Evolutionary conservation across 2,329 filamentous ascomycete genomes (phyloP).

Genomic region (Sclerotinia glacialis): DNA sequence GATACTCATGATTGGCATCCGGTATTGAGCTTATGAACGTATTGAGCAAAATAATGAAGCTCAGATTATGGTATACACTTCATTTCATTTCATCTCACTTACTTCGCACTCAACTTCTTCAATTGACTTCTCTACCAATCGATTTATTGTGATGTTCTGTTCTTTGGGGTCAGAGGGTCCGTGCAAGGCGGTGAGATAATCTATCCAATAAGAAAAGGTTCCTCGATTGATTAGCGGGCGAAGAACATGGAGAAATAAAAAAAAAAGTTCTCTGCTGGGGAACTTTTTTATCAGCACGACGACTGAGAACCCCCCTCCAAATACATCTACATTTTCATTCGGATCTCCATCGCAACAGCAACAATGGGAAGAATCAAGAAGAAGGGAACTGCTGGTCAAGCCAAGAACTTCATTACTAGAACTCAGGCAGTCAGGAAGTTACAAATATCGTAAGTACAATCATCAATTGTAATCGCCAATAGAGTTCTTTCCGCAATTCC

Average conservation of each 20-base stretch:
- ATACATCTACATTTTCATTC: background rate
- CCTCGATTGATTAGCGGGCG: slow-evolving; percentile 10
- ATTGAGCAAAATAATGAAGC: slow-evolving; percentile 30
- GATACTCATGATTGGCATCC: slow-evolving; percentile 46
- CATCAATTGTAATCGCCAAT: background rate
- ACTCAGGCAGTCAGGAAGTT: slow-evolving; percentile 97
- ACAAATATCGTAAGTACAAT: slow-evolving; percentile 57
- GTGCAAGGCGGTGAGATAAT: slow-evolving; percentile 23
- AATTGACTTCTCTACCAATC: slow-evolving; percentile 13
- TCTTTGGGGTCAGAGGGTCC: background rate
- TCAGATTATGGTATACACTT: slow-evolving; percentile 9
- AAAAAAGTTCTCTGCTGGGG: slow-evolving; percentile 20
- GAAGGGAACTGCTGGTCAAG: slow-evolving; percentile 82
- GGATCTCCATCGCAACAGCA: slow-evolving; percentile 27
- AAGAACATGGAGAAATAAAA: slow-evolving; percentile 19
- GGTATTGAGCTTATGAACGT: background rate
- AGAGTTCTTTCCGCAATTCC: background rate
- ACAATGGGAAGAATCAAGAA: slow-evolving; percentile 79
- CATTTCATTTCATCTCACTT: background rate
- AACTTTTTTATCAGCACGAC: slow-evolving; percentile 22
- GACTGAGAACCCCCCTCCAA: slow-evolving; percentile 16
- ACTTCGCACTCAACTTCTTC: background rate
- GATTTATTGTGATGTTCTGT: slow-evolving; percentile 15
- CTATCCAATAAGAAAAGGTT: slow-evolving; percentile 20
- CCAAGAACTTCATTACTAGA: slow-evolving; percentile 97